A percentile compares a stretch with the other conserved stretches of the same genome.
These are phyloP conservation scores for Euphorbia tirucalli DNA, from an alignment of 345 rosid genomes.

Conservation along the genomic window DNA sequence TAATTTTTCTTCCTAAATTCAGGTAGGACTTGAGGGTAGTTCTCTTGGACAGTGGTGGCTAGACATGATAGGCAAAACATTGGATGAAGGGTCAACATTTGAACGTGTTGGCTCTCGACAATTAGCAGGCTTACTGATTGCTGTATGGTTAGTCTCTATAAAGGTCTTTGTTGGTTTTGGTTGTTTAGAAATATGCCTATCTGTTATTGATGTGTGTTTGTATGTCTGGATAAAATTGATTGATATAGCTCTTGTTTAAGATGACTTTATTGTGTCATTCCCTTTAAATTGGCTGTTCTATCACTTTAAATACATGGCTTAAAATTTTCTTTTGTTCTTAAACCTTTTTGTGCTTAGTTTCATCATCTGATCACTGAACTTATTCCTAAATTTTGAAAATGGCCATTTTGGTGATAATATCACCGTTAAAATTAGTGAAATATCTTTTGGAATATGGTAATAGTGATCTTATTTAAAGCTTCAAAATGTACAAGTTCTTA, in stretches of 20 bases:
- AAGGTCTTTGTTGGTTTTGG: slow-evolving; percentile 3
- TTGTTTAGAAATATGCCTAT: not conserved
- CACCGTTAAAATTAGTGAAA: not conserved
- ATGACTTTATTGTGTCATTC: not conserved
- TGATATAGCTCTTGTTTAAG: not conserved
- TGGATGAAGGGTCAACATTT: slow-evolving; percentile 74
- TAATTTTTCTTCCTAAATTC: slow-evolving; percentile 28
- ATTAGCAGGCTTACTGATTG: slow-evolving; percentile 83
- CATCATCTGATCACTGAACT: too few relatives aligned
- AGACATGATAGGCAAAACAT: slow-evolving; percentile 78
- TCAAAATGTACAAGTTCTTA: not conserved
- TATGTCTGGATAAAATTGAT: not conserved
- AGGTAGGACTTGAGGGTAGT: slow-evolving; percentile 99
- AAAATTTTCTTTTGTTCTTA: not conserved
- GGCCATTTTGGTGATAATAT: not conserved
- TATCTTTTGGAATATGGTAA: not conserved
- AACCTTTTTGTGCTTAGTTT: not conserved
- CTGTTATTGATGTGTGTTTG: not conserved
- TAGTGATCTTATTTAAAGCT: slow-evolving; percentile 2
- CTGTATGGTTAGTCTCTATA: slow-evolving; percentile 26
- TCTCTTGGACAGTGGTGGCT: slow-evolving; percentile 92
- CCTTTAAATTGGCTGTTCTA: not conserved
- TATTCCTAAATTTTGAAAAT: not conserved
- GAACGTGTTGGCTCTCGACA: slow-evolving; percentile 97
- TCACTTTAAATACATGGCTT: too few relatives aligned